These are phyloP conservation scores for Sporothrix curviconia DNA, from an alignment of 2,329 filamentous ascomycete genomes.

Conservation along the genomic window DNA sequence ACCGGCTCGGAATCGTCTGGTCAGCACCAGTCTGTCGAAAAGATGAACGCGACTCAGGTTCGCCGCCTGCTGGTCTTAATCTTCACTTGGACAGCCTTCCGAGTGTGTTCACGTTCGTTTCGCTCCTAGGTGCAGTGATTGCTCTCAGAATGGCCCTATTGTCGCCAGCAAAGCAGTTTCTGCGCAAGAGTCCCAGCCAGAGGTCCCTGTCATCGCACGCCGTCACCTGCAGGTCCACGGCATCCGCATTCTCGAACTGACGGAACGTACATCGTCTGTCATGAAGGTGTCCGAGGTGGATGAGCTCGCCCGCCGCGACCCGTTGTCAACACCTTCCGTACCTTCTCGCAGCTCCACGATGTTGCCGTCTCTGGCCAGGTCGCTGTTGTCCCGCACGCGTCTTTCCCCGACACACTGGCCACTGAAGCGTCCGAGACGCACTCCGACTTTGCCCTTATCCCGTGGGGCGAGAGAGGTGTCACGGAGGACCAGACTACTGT, in stretches of 20 bases:
- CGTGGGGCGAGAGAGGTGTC: slow-evolving; percentile 82
- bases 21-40: slow-evolving; percentile 24
- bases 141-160: slow-evolving; percentile 26
- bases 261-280: slow-evolving; percentile 87
- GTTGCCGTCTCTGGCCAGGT: slow-evolving; percentile 77
- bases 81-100: slow-evolving; percentile 80
- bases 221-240: slow-evolving; percentile 69
- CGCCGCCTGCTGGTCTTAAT: slow-evolving; percentile 68
- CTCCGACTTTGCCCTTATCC: slow-evolving; percentile 72
- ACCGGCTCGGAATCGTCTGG: slow-evolving; percentile 28
- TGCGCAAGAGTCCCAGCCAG: slow-evolving; percentile 23
- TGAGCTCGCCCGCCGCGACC: slow-evolving; percentile 62
- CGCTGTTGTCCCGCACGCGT: slow-evolving; percentile 68
- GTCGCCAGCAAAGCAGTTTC: not conserved
- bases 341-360: slow-evolving; percentile 78
- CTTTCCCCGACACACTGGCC: slow-evolving; percentile 71
- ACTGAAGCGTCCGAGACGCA: slow-evolving; percentile 62
- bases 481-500: slow-evolving; percentile 52
- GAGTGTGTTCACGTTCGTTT: slow-evolving; percentile 74
- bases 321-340: slow-evolving; percentile 84
- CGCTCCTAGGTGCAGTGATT: slow-evolving; percentile 53
- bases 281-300: slow-evolving; percentile 86
- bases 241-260: slow-evolving; percentile 78
- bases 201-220: slow-evolving; percentile 27
- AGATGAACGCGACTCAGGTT: slow-evolving; percentile 37